A percentile compares a stretch with the other conserved stretches of the same genome.
phyloP scores from a whole-genome alignment of 768 basidiomycete genomes.

The Myochromella boudieri region DNA sequence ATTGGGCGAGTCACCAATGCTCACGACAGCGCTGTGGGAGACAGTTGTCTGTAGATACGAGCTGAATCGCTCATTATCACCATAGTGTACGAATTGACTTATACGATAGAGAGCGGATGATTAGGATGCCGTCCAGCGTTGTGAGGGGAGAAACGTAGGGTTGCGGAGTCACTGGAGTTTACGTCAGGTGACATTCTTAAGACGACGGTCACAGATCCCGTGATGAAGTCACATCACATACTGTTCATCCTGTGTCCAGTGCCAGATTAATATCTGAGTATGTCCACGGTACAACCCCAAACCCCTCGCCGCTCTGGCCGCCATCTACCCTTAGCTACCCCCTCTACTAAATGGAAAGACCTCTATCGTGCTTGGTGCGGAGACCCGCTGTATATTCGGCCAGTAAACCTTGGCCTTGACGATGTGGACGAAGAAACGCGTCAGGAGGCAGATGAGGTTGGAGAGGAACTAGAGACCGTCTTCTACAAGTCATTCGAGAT shows the following conservation, averaged over 20 bases:
- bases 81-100: too few relatives aligned
- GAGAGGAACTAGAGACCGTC: conserved; percentile 27
- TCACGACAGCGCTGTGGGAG: conserved; percentile 10
- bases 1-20: conserved; percentile 13
- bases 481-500: conserved; percentile 36
- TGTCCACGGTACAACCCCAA: conserved; percentile 13
- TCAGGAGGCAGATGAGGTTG: conserved; percentile 8
- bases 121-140: too few relatives aligned
- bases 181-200: too few relatives aligned
- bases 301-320: conserved; percentile 33
- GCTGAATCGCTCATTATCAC: too few relatives aligned
- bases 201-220: not conserved
- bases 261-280: not conserved
- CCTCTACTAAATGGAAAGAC: conserved; percentile 16
- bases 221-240: not conserved
- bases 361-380: conserved; percentile 26
- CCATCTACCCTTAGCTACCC: conserved; percentile 28
- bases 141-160: too few relatives aligned
- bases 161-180: too few relatives aligned
- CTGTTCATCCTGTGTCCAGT: not conserved
- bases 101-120: too few relatives aligned
- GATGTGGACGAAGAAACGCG: conserved; percentile 15
- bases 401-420: conserved; percentile 22
- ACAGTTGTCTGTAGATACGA: too few relatives aligned
- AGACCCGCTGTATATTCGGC: conserved; percentile 23